Base-by-base conservation (phyloP, 2,329 filamentous ascomycete genomes). In the Periconia sp. region DNA sequence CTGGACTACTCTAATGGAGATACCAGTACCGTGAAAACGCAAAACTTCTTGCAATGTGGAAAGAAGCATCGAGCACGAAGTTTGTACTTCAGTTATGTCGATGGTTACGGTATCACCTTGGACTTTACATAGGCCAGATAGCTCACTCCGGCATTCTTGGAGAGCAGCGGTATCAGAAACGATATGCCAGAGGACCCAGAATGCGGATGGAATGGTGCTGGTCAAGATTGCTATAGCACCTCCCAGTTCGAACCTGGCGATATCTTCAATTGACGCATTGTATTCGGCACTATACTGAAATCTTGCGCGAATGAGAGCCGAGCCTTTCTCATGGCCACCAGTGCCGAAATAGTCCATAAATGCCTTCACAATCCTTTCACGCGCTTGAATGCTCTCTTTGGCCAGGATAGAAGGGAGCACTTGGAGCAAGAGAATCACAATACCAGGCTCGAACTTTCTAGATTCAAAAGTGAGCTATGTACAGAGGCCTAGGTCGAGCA, bases 11-110 rank as follows among this genome's bases (percentile, higher is more conserved):
- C 69, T 54, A n/a, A 52, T 39, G 7, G 66, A 70, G 16, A 57
- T 61, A 1, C 65, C 69, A 32, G 66, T 65, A 2, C 59, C 59
- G 30, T 60, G 53, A 25, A 63, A 46, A 4, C 74, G 69, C 11
- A 76, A 59, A 2, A 61, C 58, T 50, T 76, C 73, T 40, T 75
- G 65, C 29, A 68, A 69, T 0, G 60, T 62, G 7, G 71, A 74
- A 2, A 68, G 43, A 3, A 77, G 48, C 2, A 73, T 54, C 5
- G 71, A 65, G 45, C 69, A 74, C 3, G 42, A 55, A 47, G 68
- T 22, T 36, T 74, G 68, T 26, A 68, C 69, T 26, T 56, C 19
- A 26, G 48, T 34, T 12, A 46, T 44, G n/a, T 50, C 50, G 5
- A 54, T 12, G 7, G 41, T 49, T 5, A 15, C 16, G 16, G 52